A percentile compares a stretch with the other conserved stretches of the same genome.
Evolutionary conservation across 2,329 filamentous ascomycete genomes (phyloP).

Genomic region (Sporothrix schenckii): DNA sequence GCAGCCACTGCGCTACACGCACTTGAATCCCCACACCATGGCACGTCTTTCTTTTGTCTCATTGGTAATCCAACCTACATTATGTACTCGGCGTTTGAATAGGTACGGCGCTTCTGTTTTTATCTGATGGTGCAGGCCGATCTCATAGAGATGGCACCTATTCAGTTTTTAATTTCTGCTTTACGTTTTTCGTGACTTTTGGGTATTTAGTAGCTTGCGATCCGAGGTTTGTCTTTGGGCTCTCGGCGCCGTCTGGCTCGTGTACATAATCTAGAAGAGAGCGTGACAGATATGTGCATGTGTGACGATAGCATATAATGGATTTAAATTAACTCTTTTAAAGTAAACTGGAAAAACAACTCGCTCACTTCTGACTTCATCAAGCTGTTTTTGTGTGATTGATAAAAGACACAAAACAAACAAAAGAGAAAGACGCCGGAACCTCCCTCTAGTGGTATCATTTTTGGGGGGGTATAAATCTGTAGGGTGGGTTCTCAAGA

Average conservation of each 20-base stretch:
- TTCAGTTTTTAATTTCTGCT: background rate
- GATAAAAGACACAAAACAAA: conserved; percentile 12
- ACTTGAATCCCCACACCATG: no score
- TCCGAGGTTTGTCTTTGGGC: background rate
- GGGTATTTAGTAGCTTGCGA: background rate
- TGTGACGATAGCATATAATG: background rate
- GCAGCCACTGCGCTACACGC: no score
- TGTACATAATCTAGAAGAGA: background rate
- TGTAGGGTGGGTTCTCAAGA: conserved; percentile 17
- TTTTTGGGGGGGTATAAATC: conserved; percentile 30
- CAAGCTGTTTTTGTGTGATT: background rate
- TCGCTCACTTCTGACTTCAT: conserved; percentile 27
- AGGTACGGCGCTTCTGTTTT: no score
- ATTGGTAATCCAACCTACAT: no score
- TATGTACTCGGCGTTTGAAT: no score
- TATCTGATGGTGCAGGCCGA: background rate
- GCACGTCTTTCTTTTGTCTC: no score
- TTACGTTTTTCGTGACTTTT: background rate
- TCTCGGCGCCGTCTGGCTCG: background rate
- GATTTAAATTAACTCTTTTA: conserved; percentile 26
- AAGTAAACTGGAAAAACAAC: conserved; percentile 16
- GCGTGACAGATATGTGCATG: background rate
- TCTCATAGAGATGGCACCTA: background rate
- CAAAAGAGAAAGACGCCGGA: conserved; percentile 26
- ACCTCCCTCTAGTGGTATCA: conserved; percentile 30